phyloP scores from a whole-genome alignment of 1,284 basidiomycete species.

The Moesziomyces parantarcticus region DNA sequence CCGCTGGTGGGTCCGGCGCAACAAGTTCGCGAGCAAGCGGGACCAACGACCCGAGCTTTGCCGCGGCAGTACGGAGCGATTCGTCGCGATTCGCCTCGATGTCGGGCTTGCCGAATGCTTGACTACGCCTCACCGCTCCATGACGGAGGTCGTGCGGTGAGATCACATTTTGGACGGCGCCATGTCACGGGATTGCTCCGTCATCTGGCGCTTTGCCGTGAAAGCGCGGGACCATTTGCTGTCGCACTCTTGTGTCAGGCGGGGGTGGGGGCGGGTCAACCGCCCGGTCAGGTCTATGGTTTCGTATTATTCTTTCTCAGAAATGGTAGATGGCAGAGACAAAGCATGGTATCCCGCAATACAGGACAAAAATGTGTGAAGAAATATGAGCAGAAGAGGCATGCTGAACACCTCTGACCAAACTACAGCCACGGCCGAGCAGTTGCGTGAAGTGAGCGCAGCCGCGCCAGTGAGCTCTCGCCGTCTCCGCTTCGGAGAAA shows the following conservation, averaged over 20 bases:
- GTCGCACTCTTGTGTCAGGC: not conserved
- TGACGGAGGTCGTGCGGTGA: not conserved
- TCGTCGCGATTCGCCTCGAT: too few species aligned
- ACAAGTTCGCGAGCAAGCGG: not conserved
- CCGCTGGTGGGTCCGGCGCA: not conserved
- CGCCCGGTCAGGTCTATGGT: constrained; percentile 16
- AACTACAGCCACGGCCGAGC: too few species aligned
- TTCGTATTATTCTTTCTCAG: constrained; percentile 14
- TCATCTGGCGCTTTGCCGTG: not conserved
- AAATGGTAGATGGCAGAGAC: constrained; percentile 5
- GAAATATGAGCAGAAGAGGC: not conserved
- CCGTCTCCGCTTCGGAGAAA: too few species aligned
- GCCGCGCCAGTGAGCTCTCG: too few species aligned
- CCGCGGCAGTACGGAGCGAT: too few species aligned
- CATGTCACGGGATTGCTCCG: not conserved
- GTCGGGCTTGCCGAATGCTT: not conserved
- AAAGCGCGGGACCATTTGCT: not conserved
- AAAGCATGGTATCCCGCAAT: not conserved
- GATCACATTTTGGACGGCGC: not conserved
- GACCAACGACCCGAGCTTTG: not conserved
- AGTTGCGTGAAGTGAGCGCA: too few species aligned
- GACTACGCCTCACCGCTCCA: not conserved
- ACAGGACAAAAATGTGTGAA: constrained; percentile 9
- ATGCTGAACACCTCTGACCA: not conserved
- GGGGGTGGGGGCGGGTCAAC: too few species aligned